Evolutionary conservation across 2,329 filamentous ascomycete genomes (phyloP), one percentile per base, ranked within the genome.

Genomic region (Venturia oleaginea): DNA sequence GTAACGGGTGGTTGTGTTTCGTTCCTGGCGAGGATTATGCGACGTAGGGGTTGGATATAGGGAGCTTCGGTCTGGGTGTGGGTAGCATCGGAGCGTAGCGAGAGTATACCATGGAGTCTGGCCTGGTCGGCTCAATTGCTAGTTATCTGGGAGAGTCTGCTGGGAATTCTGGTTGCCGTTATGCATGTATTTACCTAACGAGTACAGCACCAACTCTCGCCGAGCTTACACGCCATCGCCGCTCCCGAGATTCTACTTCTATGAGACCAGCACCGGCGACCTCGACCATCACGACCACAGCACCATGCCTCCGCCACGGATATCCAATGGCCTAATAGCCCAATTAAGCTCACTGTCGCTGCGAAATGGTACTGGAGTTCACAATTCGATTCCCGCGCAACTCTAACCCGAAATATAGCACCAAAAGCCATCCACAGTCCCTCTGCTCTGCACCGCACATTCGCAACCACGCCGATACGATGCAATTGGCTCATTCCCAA

Each of bases 401-500:
- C n/a, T 17, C 46, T 63, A 62, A 64, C 34, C 7, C 38, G 19
- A 37, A 13, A 11, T 64, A 8, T 55, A 64, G 62, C 27, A 62
- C 54, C 32, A 34, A 34, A 40, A 65, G 11, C 40, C 60, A 34
- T 19, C 42, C 27, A 59, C 24, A 60, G 27, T 30, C 43, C 27
- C 43, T 51, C 34, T 57, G 27, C 62, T 40, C 24, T 62, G 19
- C 34, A 75, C 68, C 84, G 89, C 73, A 78, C 84, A 67, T 95
- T 96, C 78, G 91, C 91, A 46, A 89, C 87, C 38, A 90, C 90
- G 66, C 82, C 72, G 68, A 79, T 68, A 72, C 78, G 73, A 68
- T 81, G 74, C 69, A 89, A 85, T 73, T 97, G 92, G 92, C 88
- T 97, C 59, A 84, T 90, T 65, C 93, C 93, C 40, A 88, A 85